Conservation (phyloP, 371 early-diverging fungal species). For the Enterospora canceri region DNA sequence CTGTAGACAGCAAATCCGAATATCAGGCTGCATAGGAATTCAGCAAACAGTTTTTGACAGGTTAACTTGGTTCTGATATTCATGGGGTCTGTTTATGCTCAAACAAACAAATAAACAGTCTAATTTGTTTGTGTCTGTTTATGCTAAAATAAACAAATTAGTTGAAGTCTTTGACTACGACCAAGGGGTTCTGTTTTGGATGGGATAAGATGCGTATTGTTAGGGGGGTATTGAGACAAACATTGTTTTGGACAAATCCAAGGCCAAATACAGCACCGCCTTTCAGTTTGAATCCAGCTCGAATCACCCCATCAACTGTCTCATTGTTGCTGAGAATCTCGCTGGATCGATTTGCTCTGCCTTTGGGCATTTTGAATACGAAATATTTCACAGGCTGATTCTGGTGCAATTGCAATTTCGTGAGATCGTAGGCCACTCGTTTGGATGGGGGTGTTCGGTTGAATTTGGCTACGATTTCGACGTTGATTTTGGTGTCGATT, state of each 20-base stretch:
- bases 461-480: conserved; percentile 27
- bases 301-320: conserved; percentile 35
- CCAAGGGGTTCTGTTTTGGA: too few species aligned
- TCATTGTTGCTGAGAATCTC: conserved; percentile 18
- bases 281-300: conserved; percentile 40
- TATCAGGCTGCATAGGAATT: conserved; percentile 45
- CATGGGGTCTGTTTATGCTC: neutral
- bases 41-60: conserved; percentile 42
- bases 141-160: neutral
- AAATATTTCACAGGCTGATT: conserved; percentile 1
- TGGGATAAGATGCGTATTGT: too few species aligned
- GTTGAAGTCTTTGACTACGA: neutral
- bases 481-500: conserved; percentile 16
- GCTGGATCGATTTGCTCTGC: conserved; percentile 20
- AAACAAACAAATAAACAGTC: neutral
- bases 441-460: conserved; percentile 37
- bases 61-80: neutral
- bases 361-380: conserved; percentile 35
- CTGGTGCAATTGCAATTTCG: neutral
- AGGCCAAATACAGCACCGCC: conserved; percentile 31
- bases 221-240: too few species aligned
- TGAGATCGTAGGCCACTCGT: conserved; percentile 5
- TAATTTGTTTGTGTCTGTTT: neutral
- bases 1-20: conserved; percentile 54
- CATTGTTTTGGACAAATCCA: too few species aligned